phyloP scores from a whole-genome alignment of 768 basidiomycete species.

The Tylopilus rubrobrunneus region DNA sequence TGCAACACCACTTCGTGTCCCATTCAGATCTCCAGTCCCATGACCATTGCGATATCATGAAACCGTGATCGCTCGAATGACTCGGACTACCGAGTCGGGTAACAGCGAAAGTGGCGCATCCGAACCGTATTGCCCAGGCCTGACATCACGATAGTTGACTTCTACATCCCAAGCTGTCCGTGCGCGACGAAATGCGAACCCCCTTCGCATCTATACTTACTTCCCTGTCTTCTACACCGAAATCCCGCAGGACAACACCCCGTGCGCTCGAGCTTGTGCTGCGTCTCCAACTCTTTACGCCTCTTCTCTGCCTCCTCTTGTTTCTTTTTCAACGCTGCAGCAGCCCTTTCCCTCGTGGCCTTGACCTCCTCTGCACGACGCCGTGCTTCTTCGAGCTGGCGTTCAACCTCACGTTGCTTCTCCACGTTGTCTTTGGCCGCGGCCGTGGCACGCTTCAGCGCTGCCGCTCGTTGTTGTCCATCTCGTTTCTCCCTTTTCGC shows the following conservation, averaged over 20 bases:
- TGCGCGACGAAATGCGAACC: slow-evolving; percentile 40
- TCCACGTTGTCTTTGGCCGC: slow-evolving; percentile 19
- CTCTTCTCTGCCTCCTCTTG: slow-evolving; percentile 37
- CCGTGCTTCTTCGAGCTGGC: slow-evolving; percentile 27
- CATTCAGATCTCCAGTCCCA: too few relatives aligned
- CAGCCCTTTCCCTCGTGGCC: slow-evolving; percentile 24
- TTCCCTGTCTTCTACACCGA: slow-evolving; percentile 38
- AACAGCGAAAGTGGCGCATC: too few relatives aligned
- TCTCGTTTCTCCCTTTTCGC: slow-evolving; percentile 9
- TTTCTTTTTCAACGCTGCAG: slow-evolving; percentile 29
- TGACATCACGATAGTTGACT: too few relatives aligned
- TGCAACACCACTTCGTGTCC: too few relatives aligned
- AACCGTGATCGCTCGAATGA: too few relatives aligned
- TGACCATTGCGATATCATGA: too few relatives aligned
- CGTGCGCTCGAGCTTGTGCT: slow-evolving; percentile 42
- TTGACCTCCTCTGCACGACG: slow-evolving; percentile 25
- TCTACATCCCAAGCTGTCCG: slow-evolving; percentile 2
- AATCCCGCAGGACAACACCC: slow-evolving; percentile 48
- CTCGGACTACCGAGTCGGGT: too few relatives aligned
- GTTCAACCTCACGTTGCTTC: slow-evolving; percentile 21
- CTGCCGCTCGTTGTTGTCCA: slow-evolving; percentile 10
- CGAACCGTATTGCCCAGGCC: too few relatives aligned
- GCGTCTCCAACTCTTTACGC: slow-evolving; percentile 30
- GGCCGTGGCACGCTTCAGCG: slow-evolving; percentile 15
- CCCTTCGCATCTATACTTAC: slow-evolving; percentile 46